Evolutionary conservation across 371 early-diverging fungal genomes (phyloP).

Genomic region (Apophysomyces elegans): DNA sequence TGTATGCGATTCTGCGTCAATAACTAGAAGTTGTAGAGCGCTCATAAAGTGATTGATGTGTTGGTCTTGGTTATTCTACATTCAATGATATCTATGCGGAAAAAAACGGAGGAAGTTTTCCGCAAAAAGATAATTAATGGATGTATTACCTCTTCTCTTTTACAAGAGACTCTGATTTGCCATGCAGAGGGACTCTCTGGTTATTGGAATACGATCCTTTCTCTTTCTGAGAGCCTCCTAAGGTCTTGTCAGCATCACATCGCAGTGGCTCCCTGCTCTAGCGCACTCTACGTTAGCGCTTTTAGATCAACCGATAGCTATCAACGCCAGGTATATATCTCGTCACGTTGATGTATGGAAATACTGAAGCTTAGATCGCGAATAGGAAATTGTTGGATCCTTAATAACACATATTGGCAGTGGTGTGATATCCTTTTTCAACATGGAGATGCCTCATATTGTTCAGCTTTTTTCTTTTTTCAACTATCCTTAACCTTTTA

Average conservation of each 20-base stretch:
- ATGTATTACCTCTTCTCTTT: conserved; percentile 47
- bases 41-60: conserved; percentile 65
- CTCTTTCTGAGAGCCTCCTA: conserved; percentile 66
- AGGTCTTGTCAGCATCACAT: conserved; percentile 57
- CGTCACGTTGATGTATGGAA: not conserved
- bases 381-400: conserved; percentile 72
- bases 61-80: conserved; percentile 70
- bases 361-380: not conserved
- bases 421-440: conserved; percentile 55
- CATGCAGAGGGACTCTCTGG: conserved; percentile 58
- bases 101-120: conserved; percentile 65
- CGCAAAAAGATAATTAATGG: conserved; percentile 63
- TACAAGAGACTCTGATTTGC: conserved; percentile 55
- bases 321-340: conserved; percentile 56
- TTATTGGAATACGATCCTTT: conserved; percentile 63
- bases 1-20: not conserved
- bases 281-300: conserved; percentile 52
- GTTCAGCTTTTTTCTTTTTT: not conserved
- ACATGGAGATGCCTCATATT: not conserved
- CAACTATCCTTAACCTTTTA: conserved; percentile 22
- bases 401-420: conserved; percentile 86
- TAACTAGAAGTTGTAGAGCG: conserved; percentile 26
- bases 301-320: conserved; percentile 66
- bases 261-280: conserved; percentile 50
- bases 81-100: conserved; percentile 66